phyloP scores from a whole-genome alignment of 2,329 filamentous ascomycete species.

The Fonsecaea monophora region DNA sequence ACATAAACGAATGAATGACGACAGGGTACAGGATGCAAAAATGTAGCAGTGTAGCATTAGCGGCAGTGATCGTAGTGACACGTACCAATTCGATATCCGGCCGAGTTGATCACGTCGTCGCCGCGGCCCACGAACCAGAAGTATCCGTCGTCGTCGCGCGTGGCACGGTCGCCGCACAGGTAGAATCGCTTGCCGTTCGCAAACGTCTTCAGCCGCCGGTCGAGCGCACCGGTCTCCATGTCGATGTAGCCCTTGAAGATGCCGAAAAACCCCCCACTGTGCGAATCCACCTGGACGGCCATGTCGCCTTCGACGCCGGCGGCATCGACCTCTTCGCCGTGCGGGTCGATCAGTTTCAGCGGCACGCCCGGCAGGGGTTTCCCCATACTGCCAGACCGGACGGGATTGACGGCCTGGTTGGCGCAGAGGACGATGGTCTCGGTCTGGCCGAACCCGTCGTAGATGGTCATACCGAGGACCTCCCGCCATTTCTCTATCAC shows the following conservation, averaged over 20 bases:
- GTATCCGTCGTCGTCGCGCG: slow-evolving; percentile 44
- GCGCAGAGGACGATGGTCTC: slow-evolving; percentile 50
- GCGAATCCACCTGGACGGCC: slow-evolving; percentile 37
- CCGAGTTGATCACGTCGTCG: slow-evolving; percentile 50
- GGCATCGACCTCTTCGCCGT: slow-evolving; percentile 40
- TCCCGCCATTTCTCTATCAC: slow-evolving; percentile 47
- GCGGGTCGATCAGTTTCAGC: slow-evolving; percentile 43
- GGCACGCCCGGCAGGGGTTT: slow-evolving; percentile 48
- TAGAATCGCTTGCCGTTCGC: slow-evolving; percentile 41
- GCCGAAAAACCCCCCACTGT: slow-evolving; percentile 12
- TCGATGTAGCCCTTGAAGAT: slow-evolving; percentile 30
- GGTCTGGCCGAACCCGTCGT: slow-evolving; percentile 51
- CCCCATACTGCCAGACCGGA: slow-evolving; percentile 47
- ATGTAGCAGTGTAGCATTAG: no score
- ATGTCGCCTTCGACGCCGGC: slow-evolving; percentile 48
- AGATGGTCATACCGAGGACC: slow-evolving; percentile 45
- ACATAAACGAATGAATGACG: no score
- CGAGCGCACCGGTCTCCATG: slow-evolving; percentile 23
- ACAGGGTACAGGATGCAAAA: no score
- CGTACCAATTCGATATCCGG: slow-evolving; percentile 48
- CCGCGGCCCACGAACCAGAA: slow-evolving; percentile 46
- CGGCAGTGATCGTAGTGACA: neutral
- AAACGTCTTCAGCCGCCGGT: slow-evolving; percentile 26
- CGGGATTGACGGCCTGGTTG: slow-evolving; percentile 45
- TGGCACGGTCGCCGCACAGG: slow-evolving; percentile 46